phyloP scores from a whole-genome alignment of 1,139 yeast species.

The Suhomyces wounanorum region DNA sequence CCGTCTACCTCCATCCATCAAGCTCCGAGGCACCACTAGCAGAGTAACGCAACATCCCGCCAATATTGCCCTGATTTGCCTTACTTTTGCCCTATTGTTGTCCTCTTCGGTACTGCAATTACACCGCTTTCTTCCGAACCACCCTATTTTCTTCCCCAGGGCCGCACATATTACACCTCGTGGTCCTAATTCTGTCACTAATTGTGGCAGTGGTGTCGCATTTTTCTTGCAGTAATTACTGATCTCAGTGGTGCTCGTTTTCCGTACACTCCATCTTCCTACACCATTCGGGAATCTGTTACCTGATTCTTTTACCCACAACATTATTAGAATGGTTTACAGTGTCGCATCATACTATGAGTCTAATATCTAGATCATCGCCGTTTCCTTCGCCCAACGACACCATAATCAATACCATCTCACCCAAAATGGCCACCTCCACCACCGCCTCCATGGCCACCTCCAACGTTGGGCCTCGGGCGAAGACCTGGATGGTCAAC shows the following conservation, averaged over 20 bases:
- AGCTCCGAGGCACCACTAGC: too few relatives aligned
- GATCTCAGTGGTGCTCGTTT: background rate
- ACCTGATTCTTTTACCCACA: slow-evolving; percentile 1
- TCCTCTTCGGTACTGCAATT: too few relatives aligned
- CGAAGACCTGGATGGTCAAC: slow-evolving; percentile 4
- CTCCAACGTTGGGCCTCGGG: background rate
- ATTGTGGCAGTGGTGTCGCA: background rate
- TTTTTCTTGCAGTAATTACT: background rate
- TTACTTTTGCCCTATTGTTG: too few relatives aligned
- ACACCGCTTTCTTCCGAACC: too few relatives aligned
- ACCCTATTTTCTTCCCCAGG: too few relatives aligned
- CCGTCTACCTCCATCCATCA: too few relatives aligned
- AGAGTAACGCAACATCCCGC: too few relatives aligned
- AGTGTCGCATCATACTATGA: slow-evolving; percentile 6
- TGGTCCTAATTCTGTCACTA: background rate
- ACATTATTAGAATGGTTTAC: slow-evolving; percentile 1
- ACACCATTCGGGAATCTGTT: background rate
- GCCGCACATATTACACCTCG: background rate
- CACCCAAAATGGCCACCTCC: slow-evolving; percentile 15
- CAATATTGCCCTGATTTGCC: too few relatives aligned
- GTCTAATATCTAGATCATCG: slow-evolving; percentile 15
- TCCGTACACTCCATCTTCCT: background rate
- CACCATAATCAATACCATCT: slow-evolving; percentile 13
- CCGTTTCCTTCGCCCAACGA: slow-evolving; percentile 17
- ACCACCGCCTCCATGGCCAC: background rate